Conservation (phyloP, 2,329 filamentous ascomycete genomes). For the Fusarium penzigii region DNA sequence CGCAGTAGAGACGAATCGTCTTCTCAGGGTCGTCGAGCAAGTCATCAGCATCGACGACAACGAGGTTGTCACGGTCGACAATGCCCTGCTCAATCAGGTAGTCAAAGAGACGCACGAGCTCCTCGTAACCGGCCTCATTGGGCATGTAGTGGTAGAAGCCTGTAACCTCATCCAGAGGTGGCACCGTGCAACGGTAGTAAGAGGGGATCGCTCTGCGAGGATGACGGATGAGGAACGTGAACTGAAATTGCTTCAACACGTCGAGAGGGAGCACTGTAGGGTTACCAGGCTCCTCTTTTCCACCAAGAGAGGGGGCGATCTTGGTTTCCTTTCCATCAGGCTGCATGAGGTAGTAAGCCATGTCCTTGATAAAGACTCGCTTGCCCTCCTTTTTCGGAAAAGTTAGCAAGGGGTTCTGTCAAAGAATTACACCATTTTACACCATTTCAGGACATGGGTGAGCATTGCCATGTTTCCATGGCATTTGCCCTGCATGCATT, state of each 20-base stretch:
- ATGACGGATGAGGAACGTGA: conserved; percentile 95
- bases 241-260: conserved; percentile 80
- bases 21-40: conserved; percentile 80
- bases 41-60: conserved; percentile 91
- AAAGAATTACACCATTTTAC: background rate
- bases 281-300: conserved; percentile 63
- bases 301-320: conserved; percentile 79
- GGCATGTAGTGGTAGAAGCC: conserved; percentile 87
- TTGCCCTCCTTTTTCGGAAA: conserved; percentile 64
- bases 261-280: conserved; percentile 80
- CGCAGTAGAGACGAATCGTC: conserved; percentile 78
- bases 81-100: conserved; percentile 71
- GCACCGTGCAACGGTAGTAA: conserved; percentile 91
- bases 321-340: conserved; percentile 67
- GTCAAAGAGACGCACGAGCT: conserved; percentile 85
- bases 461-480: no score
- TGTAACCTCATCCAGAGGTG: conserved; percentile 78
- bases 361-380: conserved; percentile 97
- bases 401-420: conserved; percentile 2
- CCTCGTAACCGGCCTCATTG: conserved; percentile 84
- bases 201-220: conserved; percentile 90
- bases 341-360: conserved; percentile 87
- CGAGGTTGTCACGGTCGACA: conserved; percentile 73
- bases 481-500: no score
- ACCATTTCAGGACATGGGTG: background rate